phyloP scores from a whole-genome alignment of 192 early-diverging fungal species.

The Phycomyces nitens region DNA sequence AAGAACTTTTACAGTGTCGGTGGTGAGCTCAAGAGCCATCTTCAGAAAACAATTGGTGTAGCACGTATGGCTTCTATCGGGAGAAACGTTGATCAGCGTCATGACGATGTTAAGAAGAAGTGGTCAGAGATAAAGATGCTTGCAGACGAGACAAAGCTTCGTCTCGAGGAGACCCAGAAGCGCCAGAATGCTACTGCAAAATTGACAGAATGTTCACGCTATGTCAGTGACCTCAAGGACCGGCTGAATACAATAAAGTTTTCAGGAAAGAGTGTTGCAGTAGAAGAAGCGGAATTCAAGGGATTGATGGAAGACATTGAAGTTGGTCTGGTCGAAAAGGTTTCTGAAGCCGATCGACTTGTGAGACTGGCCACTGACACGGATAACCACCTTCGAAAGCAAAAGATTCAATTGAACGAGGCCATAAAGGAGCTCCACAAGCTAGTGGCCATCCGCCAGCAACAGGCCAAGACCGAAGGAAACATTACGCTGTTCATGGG shows the following conservation, averaged over 20 bases:
- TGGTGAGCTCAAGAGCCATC: constrained; percentile 11
- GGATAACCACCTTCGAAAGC: constrained; percentile 22
- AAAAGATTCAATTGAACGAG: constrained; percentile 25
- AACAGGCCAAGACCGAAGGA: constrained; percentile 26
- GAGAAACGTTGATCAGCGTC: constrained; percentile 12
- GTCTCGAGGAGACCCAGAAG: constrained; percentile 12
- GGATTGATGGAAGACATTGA: constrained; percentile 23
- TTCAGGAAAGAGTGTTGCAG: constrained; percentile 21
- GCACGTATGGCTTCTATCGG: constrained; percentile 11
- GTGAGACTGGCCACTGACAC: not conserved
- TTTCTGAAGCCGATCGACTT: constrained; percentile 3
- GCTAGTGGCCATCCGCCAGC: constrained; percentile 16
- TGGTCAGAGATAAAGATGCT: constrained; percentile 16
- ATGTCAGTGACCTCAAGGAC: constrained; percentile 24
- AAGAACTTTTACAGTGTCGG: constrained; percentile 1
- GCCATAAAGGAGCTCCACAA: constrained; percentile 24
- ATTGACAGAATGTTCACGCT: constrained; percentile 19
- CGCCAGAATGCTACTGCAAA: constrained; percentile 18
- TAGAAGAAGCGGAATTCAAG: constrained; percentile 30
- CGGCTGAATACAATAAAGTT: constrained; percentile 26
- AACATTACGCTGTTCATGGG: constrained; percentile 23
- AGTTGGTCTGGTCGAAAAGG: constrained; percentile 14
- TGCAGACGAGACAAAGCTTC: constrained; percentile 13
- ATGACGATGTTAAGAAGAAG: constrained; percentile 7
- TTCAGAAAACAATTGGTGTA: constrained; percentile 15